A percentile compares a stretch with the other conserved stretches of the same genome.
Conservation (phyloP, 2,329 filamentous ascomycete genomes). For the Aspergillus fumigatus region DNA sequence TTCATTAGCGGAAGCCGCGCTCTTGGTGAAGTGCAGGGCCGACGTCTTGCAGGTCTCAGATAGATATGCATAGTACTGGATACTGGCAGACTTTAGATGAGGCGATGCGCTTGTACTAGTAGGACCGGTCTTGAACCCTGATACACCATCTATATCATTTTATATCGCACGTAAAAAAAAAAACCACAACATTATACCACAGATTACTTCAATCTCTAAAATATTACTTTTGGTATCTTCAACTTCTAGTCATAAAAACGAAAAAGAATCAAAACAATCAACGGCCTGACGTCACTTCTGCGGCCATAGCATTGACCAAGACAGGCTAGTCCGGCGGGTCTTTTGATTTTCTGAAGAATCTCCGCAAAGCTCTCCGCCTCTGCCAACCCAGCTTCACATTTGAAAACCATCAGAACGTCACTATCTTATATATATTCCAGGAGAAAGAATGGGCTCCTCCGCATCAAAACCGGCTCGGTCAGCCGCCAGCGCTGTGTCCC, state of each 20-base stretch:
- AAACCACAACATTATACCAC: background rate
- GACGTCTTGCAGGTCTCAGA: constrained; percentile 69
- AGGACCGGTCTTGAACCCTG: background rate
- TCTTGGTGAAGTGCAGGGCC: constrained; percentile 84
- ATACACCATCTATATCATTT: background rate
- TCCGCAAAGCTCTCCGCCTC: too few relatives aligned
- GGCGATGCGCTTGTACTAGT: background rate
- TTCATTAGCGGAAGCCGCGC: constrained; percentile 87
- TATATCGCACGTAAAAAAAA: background rate
- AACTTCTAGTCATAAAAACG: background rate
- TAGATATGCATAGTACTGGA: constrained; percentile 29
- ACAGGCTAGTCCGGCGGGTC: constrained; percentile 10
- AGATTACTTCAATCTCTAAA: too few relatives aligned
- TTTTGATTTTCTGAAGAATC: too few relatives aligned
- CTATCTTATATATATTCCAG: too few relatives aligned
- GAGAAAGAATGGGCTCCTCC: too few relatives aligned
- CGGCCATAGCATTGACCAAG: constrained; percentile 8
- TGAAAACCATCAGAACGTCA: too few relatives aligned
- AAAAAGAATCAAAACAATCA: too few relatives aligned
- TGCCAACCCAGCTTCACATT: too few relatives aligned
- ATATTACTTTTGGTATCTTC: background rate
- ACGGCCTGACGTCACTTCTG: constrained; percentile 17
- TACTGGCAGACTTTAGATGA: constrained; percentile 3
- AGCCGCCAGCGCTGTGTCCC: too few relatives aligned
- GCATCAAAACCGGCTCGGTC: too few relatives aligned